Evolutionary conservation across 2,329 filamentous ascomycete genomes (phyloP), one percentile per base, ranked within the genome.

Genomic region (Paraconiothyrium sp.): DNA sequence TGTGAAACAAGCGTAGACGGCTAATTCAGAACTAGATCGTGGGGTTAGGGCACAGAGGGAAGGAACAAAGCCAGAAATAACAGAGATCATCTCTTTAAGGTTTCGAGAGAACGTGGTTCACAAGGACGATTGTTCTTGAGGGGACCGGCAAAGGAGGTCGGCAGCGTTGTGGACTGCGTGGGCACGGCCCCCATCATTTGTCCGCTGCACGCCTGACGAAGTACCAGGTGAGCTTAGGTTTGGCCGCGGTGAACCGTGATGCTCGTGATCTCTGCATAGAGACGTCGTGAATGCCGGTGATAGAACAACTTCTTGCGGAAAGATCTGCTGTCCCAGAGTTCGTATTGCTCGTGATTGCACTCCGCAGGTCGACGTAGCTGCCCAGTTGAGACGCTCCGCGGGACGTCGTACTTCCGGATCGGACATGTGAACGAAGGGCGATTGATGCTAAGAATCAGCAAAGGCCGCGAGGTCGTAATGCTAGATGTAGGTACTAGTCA

Each of bases 401-500:
- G 39, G n/a, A n/a, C 16, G 14, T n/a, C 39, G 39, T 41, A n/a
- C 14, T 51, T 11, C 48, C 50, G 35, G 34, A 41, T 9, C 11
- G 22, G 39, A 41, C 10, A 30, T 14, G 35, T 14, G 9, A 8
- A 35, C 22, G 35, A 14, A 3, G 3, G 35, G 24, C 4, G 16
- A 35, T n/a, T 10, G n/a, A n/a, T 35, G 30, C 34, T 52, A 52
- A 52, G 50, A 22, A 52, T 52, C 35, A 52, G 50, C 35, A 41
- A 41, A 52, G 2, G 20, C 50, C 50, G 50, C n/a, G 27, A 16
- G 9, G 20, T 37, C 32, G 14, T 10, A 20, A 20, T 35, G 37
- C 2, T 13, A 39, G 16, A n/a, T 10, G 48, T 50, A 35, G 24
- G 3, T 37, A 9, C 8, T 20, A 13, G 20, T 3, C 11, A 22